Conservation (phyloP, 257 asterid genomes). For the Catharanthus roseus region DNA sequence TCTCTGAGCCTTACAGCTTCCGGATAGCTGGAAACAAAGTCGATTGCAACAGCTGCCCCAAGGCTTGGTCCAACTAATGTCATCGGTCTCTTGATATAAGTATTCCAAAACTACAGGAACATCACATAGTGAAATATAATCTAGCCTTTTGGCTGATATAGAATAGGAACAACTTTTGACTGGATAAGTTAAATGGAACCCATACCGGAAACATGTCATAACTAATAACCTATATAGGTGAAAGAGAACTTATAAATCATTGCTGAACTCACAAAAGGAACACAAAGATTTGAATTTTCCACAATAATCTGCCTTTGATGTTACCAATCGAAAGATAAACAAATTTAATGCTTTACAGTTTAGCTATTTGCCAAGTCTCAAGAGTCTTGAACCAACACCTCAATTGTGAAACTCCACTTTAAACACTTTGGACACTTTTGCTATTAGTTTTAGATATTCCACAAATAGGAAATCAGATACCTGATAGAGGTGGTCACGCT, state of each 20-base stretch:
- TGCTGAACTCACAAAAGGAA: neutral
- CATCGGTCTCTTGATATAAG: conserved; percentile 71
- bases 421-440: neutral
- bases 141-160: conserved; percentile 8
- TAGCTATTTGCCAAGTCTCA: neutral
- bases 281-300: neutral
- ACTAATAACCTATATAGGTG: neutral
- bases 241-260: neutral
- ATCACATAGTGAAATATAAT: conserved; percentile 5
- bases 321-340: neutral
- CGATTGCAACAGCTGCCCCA: conserved; percentile 90
- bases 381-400: neutral
- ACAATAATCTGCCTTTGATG: neutral
- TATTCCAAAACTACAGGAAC: conserved; percentile 60
- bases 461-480: conserved; percentile 21
- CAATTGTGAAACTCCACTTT: neutral
- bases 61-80: conserved; percentile 95
- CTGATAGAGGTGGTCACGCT: conserved; percentile 90
- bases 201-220: neutral
- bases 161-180: neutral
- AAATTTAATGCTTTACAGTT: neutral
- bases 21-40: conserved; percentile 63
- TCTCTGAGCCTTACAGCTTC: conserved; percentile 56
- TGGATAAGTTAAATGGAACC: neutral
- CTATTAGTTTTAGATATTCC: neutral